phyloP scores from a whole-genome alignment of 2,329 filamentous ascomycete genomes.

The Gaeumannomyces sp. region DNA sequence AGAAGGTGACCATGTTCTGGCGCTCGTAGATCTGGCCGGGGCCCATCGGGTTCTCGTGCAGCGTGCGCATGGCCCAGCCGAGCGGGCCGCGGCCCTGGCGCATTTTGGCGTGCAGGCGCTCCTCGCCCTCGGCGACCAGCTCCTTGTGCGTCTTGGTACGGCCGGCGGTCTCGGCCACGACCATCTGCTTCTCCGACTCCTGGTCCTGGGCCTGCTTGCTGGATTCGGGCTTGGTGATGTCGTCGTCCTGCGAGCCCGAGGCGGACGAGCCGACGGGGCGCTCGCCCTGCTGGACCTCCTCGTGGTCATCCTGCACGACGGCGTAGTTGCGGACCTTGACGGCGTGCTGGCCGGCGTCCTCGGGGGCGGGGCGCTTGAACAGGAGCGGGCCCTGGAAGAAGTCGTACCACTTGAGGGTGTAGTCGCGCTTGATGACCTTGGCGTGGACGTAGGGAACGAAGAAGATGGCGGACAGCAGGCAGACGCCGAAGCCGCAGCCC shows the following conservation, averaged over 20 bases:
- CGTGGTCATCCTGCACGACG: conserved; percentile 58
- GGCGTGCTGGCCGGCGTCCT: conserved; percentile 41
- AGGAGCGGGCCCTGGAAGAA: conserved; percentile 58
- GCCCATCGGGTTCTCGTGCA: conserved; percentile 68
- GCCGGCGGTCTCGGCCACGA: conserved; percentile 34
- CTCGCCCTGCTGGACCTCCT: conserved; percentile 18
- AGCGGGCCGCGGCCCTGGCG: conserved; percentile 58
- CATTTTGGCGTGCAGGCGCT: conserved; percentile 57
- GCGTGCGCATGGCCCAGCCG: conserved; percentile 77
- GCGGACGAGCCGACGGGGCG: conserved; percentile 33
- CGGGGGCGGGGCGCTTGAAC: conserved; percentile 50
- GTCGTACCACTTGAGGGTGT: conserved; percentile 57
- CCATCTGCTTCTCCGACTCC: conserved; percentile 38
- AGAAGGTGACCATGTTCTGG: conserved; percentile 58
- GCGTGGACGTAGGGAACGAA: conserved; percentile 66
- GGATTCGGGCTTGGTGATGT: conserved; percentile 19
- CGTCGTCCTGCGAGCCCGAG: conserved; percentile 22
- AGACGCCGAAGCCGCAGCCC: conserved; percentile 55
- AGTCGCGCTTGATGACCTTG: conserved; percentile 63
- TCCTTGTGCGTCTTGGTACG: conserved; percentile 50
- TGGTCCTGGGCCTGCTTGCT: conserved; percentile 10
- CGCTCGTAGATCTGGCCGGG: conserved; percentile 68
- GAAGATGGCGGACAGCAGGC: conserved; percentile 56
- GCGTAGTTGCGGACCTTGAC: conserved; percentile 68
- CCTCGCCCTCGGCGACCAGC: conserved; percentile 50